phyloP scores from a whole-genome alignment of 2,329 filamentous ascomycete species.

The Epichloe hybrida region DNA sequence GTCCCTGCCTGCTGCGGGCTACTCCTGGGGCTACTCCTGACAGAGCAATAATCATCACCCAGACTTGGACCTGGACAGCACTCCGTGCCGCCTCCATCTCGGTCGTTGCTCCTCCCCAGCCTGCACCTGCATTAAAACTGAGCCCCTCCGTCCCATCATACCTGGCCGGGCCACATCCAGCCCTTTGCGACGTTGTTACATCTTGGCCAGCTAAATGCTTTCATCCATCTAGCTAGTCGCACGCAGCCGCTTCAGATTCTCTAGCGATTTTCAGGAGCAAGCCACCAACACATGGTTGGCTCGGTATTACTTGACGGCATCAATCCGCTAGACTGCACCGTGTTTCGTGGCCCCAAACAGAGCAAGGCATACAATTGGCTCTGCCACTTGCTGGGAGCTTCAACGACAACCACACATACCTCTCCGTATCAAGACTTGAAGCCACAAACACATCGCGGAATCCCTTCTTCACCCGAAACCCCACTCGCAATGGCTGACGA shows the following conservation, averaged over 20 bases:
- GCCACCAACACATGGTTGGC: neutral
- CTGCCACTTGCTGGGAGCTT: neutral
- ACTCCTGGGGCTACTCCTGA: neutral
- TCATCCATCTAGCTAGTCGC: neutral
- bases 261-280: neutral
- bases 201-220: neutral
- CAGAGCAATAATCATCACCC: neutral
- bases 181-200: neutral
- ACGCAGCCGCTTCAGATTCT: neutral
- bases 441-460: neutral
- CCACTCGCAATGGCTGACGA: slow-evolving; percentile 38
- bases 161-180: slow-evolving; percentile 2
- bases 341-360: neutral
- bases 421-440: neutral
- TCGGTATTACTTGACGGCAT: neutral
- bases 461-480: neutral
- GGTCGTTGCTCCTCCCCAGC: neutral
- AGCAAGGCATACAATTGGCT: neutral
- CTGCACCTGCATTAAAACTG: slow-evolving; percentile 5
- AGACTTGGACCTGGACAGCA: neutral
- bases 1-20: too few relatives aligned
- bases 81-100: neutral
- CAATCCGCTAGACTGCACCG: neutral
- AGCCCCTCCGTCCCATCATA: slow-evolving; percentile 8
- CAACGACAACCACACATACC: neutral